Evolutionary conservation across 768 basidiomycete genomes (phyloP).

Genomic region (Pleurotus salmoneostramineus): DNA sequence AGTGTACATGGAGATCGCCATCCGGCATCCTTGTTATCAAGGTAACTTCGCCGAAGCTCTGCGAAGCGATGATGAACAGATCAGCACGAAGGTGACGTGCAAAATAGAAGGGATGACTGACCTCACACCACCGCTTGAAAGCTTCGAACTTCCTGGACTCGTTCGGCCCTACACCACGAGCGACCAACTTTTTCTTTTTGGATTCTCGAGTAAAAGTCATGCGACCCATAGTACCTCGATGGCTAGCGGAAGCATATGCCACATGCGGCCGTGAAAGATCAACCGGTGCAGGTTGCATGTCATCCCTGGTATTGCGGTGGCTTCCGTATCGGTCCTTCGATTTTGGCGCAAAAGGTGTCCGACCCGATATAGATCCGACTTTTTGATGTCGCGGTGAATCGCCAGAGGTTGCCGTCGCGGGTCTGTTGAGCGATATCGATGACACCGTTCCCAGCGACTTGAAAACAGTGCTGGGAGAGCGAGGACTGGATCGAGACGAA

Average conservation of each 20-base stretch:
- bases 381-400: conserved; percentile 2
- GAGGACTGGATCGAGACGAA: conserved; percentile 27
- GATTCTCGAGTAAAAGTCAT: conserved; percentile 38
- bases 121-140: conserved; percentile 75
- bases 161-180: conserved; percentile 61
- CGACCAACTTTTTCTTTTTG: conserved; percentile 62
- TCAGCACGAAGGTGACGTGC: background rate
- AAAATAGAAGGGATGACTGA: conserved; percentile 22
- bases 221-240: conserved; percentile 25
- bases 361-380: conserved; percentile 9
- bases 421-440: conserved; percentile 8
- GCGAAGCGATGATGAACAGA: conserved; percentile 7
- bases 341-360: conserved; percentile 15
- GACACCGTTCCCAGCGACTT: background rate
- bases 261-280: conserved; percentile 27
- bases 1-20: conserved; percentile 75
- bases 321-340: conserved; percentile 11
- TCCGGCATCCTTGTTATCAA: conserved; percentile 73
- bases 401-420: conserved; percentile 15
- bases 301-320: background rate
- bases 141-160: conserved; percentile 65
- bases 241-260: conserved; percentile 24
- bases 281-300: background rate
- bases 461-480: conserved; percentile 11
- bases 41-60: conserved; percentile 76